Evolutionary conservation across 2,329 filamentous ascomycete species (phyloP).

Genomic region (Ceratocystis diversiconidia): DNA sequence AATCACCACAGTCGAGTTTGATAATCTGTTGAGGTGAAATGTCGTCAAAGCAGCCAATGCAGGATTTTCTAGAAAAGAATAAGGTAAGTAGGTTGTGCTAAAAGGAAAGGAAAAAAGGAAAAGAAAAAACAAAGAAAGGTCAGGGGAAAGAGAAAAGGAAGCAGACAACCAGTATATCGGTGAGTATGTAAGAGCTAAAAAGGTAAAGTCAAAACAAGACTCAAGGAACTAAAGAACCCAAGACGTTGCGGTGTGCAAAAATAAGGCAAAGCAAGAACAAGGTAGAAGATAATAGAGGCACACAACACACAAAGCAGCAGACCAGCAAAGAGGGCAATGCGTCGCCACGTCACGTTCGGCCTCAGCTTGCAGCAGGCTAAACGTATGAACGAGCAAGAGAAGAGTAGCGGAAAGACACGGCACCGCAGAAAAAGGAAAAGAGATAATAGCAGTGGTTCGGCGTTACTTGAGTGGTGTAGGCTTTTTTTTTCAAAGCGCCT

Average conservation of each 20-base stretch:
- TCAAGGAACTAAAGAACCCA: too few species aligned
- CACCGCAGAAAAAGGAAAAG: background rate
- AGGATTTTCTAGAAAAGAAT: slow-evolving; percentile 44
- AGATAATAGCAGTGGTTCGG: background rate
- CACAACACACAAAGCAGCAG: slow-evolving; percentile 8
- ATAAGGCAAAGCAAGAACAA: background rate
- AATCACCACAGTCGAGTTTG: slow-evolving; percentile 63
- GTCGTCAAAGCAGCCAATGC: slow-evolving; percentile 59
- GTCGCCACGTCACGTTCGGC: slow-evolving; percentile 15
- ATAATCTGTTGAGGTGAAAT: slow-evolving; percentile 48
- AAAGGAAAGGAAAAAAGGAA: slow-evolving; percentile 3
- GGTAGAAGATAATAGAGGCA: background rate
- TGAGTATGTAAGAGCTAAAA: slow-evolving; percentile 5
- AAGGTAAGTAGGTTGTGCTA: slow-evolving; percentile 4
- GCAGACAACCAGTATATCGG: background rate
- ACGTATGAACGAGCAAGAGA: background rate
- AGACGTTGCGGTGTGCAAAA: background rate
- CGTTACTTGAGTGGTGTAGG: slow-evolving; percentile 5
- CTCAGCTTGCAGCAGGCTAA: background rate
- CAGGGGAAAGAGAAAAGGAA: slow-evolving; percentile 4
- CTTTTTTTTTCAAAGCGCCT: slow-evolving; percentile 6
- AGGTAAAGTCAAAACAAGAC: background rate
- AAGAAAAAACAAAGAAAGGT: background rate
- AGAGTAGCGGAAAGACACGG: slow-evolving; percentile 9
- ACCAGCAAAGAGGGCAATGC: slow-evolving; percentile 12